phyloP scores from a whole-genome alignment of 1,284 basidiomycete species.

The Stygiomarasmius scandens region DNA sequence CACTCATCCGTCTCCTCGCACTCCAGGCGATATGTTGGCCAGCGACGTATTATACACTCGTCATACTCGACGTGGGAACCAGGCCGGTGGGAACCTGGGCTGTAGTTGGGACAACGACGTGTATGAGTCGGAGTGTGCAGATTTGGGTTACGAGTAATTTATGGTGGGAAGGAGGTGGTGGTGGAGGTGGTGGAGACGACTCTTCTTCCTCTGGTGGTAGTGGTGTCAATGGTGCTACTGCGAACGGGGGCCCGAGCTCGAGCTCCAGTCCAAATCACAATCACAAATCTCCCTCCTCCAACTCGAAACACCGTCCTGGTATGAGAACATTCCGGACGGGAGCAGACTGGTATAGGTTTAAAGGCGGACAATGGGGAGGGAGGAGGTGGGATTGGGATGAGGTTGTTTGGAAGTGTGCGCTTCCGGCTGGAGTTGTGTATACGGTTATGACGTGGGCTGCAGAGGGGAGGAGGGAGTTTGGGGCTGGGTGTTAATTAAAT shows the following conservation, averaged over 20 bases:
- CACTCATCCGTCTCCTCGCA: constrained; percentile 81
- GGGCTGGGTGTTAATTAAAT: too few species aligned
- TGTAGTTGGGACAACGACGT: constrained; percentile 80
- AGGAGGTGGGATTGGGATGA: constrained; percentile 76
- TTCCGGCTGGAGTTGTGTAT: constrained; percentile 73
- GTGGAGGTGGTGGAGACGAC: background rate
- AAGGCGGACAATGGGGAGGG: constrained; percentile 52
- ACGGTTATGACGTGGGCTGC: constrained; percentile 80
- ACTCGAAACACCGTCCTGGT: too few species aligned
- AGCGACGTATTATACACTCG: constrained; percentile 77
- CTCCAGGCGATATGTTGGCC: constrained; percentile 90
- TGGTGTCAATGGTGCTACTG: constrained; percentile 1
- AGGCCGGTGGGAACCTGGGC: constrained; percentile 81
- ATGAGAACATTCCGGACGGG: too few species aligned
- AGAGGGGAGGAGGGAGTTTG: constrained; percentile 46
- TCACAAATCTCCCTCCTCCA: too few species aligned
- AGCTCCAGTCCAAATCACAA: too few species aligned
- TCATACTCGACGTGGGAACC: constrained; percentile 58
- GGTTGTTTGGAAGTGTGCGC: constrained; percentile 63
- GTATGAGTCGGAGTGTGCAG: constrained; percentile 70
- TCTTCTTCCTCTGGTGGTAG: background rate
- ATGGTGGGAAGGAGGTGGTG: constrained; percentile 42
- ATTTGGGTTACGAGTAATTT: constrained; percentile 88
- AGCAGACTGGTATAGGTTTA: constrained; percentile 42
- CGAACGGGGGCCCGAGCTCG: background rate